These are phyloP conservation scores for Clavispora phyllophila DNA, from an alignment of 805 yeast genomes.

Conservation along the genomic window DNA sequence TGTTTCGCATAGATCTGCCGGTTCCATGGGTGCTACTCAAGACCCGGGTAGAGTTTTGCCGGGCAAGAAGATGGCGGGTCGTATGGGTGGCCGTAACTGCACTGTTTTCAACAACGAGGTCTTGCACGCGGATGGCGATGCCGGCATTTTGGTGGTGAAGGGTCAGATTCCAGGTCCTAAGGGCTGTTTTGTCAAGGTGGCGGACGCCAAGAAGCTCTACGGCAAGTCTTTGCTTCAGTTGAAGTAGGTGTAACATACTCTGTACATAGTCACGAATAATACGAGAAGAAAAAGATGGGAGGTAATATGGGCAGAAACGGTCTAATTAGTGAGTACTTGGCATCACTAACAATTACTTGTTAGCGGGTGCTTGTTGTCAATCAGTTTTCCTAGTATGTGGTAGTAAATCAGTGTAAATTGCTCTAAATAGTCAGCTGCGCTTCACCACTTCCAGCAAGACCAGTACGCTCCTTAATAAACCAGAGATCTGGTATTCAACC, in stretches of 20 bases:
- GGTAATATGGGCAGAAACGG: too few species aligned
- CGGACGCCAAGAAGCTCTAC: conserved; percentile 66
- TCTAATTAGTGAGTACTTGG: too few species aligned
- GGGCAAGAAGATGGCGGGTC: conserved; percentile 98
- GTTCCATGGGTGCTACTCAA: conserved; percentile 94
- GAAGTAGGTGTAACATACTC: conserved; percentile 4
- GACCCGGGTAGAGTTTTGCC: conserved; percentile 95
- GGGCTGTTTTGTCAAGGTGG: conserved; percentile 65
- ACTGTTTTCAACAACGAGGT: conserved; percentile 76
- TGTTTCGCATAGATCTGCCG: conserved; percentile 87
- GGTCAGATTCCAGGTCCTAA: conserved; percentile 92
- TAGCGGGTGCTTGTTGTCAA: too few species aligned
- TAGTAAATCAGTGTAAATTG: too few species aligned
- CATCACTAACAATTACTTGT: too few species aligned
- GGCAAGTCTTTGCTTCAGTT: conserved; percentile 29
- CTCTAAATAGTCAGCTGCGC: too few species aligned
- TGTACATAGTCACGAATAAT: conserved; percentile 9
- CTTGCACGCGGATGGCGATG: conserved; percentile 72
- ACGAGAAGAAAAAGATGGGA: conserved; percentile 1
- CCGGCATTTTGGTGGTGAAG: conserved; percentile 76
- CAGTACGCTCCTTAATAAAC: too few species aligned
- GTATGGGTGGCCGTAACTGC: conserved; percentile 75
- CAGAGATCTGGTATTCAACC: too few species aligned
- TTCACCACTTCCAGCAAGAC: too few species aligned
- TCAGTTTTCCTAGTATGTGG: too few species aligned